phyloP scores from a whole-genome alignment of 192 early-diverging fungal species.

The Coemansia sp. region DNA sequence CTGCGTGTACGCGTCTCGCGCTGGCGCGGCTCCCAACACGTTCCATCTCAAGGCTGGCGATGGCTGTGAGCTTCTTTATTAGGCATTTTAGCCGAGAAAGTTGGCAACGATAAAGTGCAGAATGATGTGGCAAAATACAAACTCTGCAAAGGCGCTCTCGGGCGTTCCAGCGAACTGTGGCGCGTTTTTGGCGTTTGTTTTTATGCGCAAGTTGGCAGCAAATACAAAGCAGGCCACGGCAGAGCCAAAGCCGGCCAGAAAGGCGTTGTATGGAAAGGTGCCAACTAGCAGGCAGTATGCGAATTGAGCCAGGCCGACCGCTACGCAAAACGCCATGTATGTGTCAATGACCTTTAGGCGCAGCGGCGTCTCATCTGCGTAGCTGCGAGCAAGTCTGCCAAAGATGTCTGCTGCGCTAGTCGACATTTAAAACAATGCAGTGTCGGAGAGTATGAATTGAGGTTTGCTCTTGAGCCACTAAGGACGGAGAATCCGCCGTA shows the following conservation, averaged over 20 bases:
- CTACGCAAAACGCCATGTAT: constrained; percentile 87
- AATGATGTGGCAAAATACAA: constrained; percentile 76
- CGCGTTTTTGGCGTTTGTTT: constrained; percentile 80
- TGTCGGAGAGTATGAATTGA: neutral
- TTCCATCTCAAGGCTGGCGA: constrained; percentile 25
- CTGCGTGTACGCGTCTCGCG: constrained; percentile 10
- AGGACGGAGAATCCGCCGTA: neutral
- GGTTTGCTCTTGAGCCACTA: neutral
- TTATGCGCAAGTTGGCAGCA: constrained; percentile 87
- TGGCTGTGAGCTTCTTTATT: constrained; percentile 16
- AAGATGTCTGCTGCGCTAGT: constrained; percentile 7
- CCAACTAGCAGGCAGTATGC: constrained; percentile 81
- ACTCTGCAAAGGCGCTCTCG: constrained; percentile 95
- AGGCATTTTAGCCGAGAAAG: constrained; percentile 74
- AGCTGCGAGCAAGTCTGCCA: constrained; percentile 36
- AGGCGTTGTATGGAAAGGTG: constrained; percentile 97
- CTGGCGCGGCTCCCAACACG: constrained; percentile 4
- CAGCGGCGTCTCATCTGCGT: constrained; percentile 67
- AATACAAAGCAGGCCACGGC: constrained; percentile 91
- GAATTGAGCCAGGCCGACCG: constrained; percentile 91
- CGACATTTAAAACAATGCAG: neutral
- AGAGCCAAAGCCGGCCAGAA: constrained; percentile 91
- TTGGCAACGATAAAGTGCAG: constrained; percentile 91
- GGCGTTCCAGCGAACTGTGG: constrained; percentile 64
- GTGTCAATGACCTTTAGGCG: constrained; percentile 88